Evolutionary conservation across 2,329 filamentous ascomycete species (phyloP).

Genomic region (Cryphonectria naterciae): DNA sequence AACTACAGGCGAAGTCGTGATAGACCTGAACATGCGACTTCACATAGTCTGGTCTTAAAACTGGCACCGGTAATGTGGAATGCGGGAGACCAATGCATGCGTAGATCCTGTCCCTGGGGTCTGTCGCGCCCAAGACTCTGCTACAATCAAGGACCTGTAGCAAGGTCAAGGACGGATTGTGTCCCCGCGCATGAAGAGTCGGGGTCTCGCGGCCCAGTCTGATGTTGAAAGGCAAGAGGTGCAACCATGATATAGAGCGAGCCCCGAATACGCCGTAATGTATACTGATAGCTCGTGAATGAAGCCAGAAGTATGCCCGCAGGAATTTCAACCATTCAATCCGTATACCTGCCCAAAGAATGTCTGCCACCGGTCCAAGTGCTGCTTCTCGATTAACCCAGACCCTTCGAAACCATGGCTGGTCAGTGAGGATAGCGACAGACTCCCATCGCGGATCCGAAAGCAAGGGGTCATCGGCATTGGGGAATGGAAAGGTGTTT

Average conservation of each 20-base stretch:
- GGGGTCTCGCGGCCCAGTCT: background rate
- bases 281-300: background rate
- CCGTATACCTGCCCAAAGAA: background rate
- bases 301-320: background rate
- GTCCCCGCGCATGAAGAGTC: background rate
- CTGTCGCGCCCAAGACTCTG: background rate
- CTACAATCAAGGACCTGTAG: background rate
- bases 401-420: slow-evolving; percentile 6
- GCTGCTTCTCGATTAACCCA: slow-evolving; percentile 21
- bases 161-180: background rate
- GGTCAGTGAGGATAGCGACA: background rate
- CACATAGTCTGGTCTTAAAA: background rate
- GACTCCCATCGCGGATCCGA: slow-evolving; percentile 2
- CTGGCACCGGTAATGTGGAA: background rate
- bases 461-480: background rate
- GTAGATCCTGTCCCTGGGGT: slow-evolving; percentile 9
- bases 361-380: background rate
- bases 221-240: background rate
- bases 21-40: slow-evolving; percentile 2
- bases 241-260: background rate
- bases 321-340: background rate
- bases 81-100: slow-evolving; percentile 1
- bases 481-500: background rate
- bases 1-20: slow-evolving; percentile 1
- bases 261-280: background rate